These are phyloP conservation scores for Vitellaria paradoxa DNA, from an alignment of 179 eudicot genomes.

Conservation along the genomic window DNA sequence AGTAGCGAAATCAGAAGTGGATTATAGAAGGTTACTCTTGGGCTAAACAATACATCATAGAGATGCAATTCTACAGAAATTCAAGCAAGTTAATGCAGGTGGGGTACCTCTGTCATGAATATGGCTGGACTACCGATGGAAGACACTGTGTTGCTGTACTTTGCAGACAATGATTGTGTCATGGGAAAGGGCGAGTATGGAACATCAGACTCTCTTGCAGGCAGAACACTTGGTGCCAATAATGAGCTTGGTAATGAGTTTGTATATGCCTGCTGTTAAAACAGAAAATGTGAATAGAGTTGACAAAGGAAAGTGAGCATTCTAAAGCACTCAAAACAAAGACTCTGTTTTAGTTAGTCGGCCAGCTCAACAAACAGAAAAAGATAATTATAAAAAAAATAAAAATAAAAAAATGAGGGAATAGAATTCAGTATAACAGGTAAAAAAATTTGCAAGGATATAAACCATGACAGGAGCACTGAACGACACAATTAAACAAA, in stretches of 20 bases:
- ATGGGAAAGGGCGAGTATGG: conserved; percentile 70
- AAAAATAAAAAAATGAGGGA: background rate
- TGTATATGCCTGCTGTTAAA: conserved; percentile 55
- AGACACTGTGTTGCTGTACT: conserved; percentile 54
- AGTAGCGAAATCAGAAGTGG: background rate
- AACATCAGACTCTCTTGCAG: conserved; percentile 71
- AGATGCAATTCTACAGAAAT: background rate
- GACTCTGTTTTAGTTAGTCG: background rate
- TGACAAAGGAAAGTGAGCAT: background rate
- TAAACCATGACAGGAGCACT: background rate
- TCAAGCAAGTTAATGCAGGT: too few species aligned
- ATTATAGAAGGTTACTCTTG: background rate
- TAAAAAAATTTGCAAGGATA: too few species aligned
- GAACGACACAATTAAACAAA: background rate
- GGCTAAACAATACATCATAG: background rate
- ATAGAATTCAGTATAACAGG: too few species aligned
- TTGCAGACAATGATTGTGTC: conserved; percentile 62
- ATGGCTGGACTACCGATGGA: conserved; percentile 55
- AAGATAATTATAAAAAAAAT: background rate
- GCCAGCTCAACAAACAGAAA: background rate
- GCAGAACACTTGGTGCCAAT: conserved; percentile 61
- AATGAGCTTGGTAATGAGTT: conserved; percentile 56
- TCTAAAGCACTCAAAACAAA: background rate
- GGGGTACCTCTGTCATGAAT: conserved; percentile 76
- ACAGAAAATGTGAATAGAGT: background rate